These are phyloP conservation scores for Helichrysum umbraculigerum DNA, from an alignment of 129 eudicot genomes.

Conservation along the genomic window DNA sequence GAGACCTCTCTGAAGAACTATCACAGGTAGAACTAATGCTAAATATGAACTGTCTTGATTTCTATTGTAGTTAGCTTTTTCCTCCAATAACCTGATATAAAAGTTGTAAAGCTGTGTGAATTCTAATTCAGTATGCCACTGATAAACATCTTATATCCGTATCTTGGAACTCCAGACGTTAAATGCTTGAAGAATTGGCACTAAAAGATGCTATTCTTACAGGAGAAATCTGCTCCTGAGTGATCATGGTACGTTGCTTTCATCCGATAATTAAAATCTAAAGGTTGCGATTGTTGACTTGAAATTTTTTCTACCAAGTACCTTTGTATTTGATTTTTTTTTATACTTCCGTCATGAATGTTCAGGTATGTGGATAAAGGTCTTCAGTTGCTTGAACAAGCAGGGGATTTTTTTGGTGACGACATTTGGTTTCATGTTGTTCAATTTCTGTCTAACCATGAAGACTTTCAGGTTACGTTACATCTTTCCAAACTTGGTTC, in stretches of 20 bases:
- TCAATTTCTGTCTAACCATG: background rate
- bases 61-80: too few relatives aligned
- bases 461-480: slow-evolving; percentile 51
- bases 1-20: too few relatives aligned
- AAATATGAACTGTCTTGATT: too few relatives aligned
- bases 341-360: background rate
- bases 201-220: slow-evolving; percentile 96
- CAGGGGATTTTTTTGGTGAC: background rate
- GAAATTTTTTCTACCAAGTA: background rate
- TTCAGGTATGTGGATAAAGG: slow-evolving; percentile 95
- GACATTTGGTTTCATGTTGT: background rate
- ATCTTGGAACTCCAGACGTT: slow-evolving; percentile 81
- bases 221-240: slow-evolving; percentile 89
- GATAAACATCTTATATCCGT: slow-evolving; percentile 37
- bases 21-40: too few relatives aligned
- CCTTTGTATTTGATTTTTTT: background rate
- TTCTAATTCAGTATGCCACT: too few relatives aligned
- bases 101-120: too few relatives aligned
- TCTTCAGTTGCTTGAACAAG: slow-evolving; percentile 63
- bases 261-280: slow-evolving; percentile 5
- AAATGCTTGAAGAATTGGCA: slow-evolving; percentile 91
- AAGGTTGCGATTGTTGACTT: slow-evolving; percentile 4
- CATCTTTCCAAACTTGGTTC: slow-evolving; percentile 14
- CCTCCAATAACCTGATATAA: too few relatives aligned
- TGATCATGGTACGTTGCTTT: slow-evolving; percentile 64